Evolutionary conservation across 139 green algal species (phyloP), one percentile per base, ranked within the genome.

Genomic region (Pleodorina starrii): DNA sequence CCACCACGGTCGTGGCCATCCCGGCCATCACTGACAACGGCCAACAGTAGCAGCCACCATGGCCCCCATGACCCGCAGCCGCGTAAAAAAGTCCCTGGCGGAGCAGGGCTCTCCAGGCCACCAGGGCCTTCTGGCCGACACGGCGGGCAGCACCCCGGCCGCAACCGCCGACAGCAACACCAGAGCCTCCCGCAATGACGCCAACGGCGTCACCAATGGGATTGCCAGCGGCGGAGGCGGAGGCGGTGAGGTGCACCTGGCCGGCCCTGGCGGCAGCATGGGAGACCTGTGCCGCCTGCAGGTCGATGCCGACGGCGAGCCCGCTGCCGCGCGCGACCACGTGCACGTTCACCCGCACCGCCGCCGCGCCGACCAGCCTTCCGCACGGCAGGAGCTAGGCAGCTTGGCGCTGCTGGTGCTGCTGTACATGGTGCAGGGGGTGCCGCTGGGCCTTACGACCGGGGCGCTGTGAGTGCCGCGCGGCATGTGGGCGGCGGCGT

Each of bases 401-500:
- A 96, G 94, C 77, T 93, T 98, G 92, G 77, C 93, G 25, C 91
- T 99, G 46, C 95, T 99, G 46, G 93, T 96, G 36, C 69, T 97
- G 81, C 92, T 99, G 59, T 99, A 99, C 93, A 93, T 95, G 87
- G 93, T 99, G 86, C 97, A 99, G 81, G 97, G 96, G 4, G 94
- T 99, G 11, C 97, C 97, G 1, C 90, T 99, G 46, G 97, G 97
- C 27, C 92, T 99, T 0, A 97, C 94, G n/a, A 95, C 96, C 87
- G 96, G 97, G 6, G 92, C 91, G 75, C 95, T 99, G 95, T 98
- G 87, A 95, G 95, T 93, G 74, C 5, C n/a, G 46, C 44, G 74
- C 36, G 7, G 10, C 12, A 74, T 38, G 50, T 40, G 38, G 48
- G 16, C 57, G n/a, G 36, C 4, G n/a, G n/a, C n/a, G n/a, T n/a